Conservation (phyloP, 2,329 filamentous ascomycete species). For the Fusarium torreyae region DNA sequence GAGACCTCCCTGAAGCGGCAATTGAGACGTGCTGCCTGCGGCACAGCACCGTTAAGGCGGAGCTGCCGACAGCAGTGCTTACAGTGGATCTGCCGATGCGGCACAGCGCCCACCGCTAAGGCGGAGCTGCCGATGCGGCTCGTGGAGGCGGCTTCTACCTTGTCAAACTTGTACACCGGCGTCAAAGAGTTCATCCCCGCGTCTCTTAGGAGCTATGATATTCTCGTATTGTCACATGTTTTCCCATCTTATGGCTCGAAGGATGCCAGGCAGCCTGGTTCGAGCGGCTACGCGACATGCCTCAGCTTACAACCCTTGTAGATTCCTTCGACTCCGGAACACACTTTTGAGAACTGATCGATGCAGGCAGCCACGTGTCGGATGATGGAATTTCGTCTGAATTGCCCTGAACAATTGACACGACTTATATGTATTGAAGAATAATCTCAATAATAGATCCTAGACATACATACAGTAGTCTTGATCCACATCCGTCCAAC, state of each 20-base stretch:
- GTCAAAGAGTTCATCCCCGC: slow-evolving; percentile 1
- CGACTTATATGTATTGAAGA: slow-evolving; percentile 9
- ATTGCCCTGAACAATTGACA: not conserved
- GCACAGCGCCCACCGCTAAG: slow-evolving; percentile 2
- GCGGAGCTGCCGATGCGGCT: slow-evolving; percentile 11
- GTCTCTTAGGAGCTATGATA: slow-evolving; percentile 2
- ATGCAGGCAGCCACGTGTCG: slow-evolving; percentile 10
- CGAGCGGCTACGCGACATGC: slow-evolving; percentile 1
- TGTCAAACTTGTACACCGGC: not conserved
- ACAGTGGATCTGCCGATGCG: not conserved
- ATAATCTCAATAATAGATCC: not conserved
- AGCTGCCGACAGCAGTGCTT: not conserved
- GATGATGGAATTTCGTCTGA: slow-evolving; percentile 9
- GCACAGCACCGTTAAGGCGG: slow-evolving; percentile 9
- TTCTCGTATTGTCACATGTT: not conserved
- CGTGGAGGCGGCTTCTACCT: not conserved
- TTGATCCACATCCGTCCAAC: not conserved
- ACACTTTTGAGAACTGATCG: slow-evolving; percentile 9
- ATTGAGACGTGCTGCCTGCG: slow-evolving; percentile 8
- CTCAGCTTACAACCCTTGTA: not conserved
- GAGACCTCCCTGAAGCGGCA: slow-evolving; percentile 13
- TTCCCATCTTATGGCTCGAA: not conserved
- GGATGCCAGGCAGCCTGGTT: slow-evolving; percentile 6
- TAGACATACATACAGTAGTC: not conserved
- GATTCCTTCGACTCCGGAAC: slow-evolving; percentile 8